Base-by-base conservation (phyloP, 2,329 filamentous ascomycete genomes). In the Colletotrichum coccodes region DNA sequence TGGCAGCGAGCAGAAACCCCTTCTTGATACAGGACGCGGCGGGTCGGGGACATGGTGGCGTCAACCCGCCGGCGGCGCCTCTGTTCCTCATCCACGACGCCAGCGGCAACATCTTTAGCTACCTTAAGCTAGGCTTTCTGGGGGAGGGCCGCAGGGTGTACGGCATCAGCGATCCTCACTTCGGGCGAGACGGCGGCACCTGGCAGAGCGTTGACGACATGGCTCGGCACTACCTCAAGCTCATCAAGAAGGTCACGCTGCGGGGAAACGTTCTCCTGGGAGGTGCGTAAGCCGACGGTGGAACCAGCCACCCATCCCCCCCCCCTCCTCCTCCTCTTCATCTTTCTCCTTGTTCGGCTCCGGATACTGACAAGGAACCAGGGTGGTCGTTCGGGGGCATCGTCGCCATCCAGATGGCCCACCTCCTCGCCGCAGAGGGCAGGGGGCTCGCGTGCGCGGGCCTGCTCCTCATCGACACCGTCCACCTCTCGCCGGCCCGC, bases 41-140 rank as follows among this genome's bases (percentile, higher is more conserved):
- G 4, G 21, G 21, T 14, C 42, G 42, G 4, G 21, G 4, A 9
- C 2, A 26, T 21, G 3, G 40, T 11, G 18, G 42, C 30, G 12
- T 34, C 11, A 18, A 18, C 12, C 3, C 34, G 11, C 9, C 18
- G 6, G 11, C 34, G 18, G 36, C 49, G 3, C 59, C 59, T 32
- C 30, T 62, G 3, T 52, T 62, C 23, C 59, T 62, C 4, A 32
- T 62, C 23, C 47, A 62, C 47, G 59, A 62, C 18, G 59, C 47
- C 4, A 54, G 59, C 34, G 59, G 59, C 32, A 62, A 52, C 36
- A 44, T 62, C 4, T 42, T 54, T 11, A 62, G 38, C 46, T 62
- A 62, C 30, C 47, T 62, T 34, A 62, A 32, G 26, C 32, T 62
- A 18, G 36, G 59, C 34, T 54, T 7, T 12, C 47, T 54, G 12